Evolutionary conservation across 2,329 filamentous ascomycete genomes (phyloP), one percentile per base, ranked within the genome.

Genomic region (Zymoseptoria ardabiliae): DNA sequence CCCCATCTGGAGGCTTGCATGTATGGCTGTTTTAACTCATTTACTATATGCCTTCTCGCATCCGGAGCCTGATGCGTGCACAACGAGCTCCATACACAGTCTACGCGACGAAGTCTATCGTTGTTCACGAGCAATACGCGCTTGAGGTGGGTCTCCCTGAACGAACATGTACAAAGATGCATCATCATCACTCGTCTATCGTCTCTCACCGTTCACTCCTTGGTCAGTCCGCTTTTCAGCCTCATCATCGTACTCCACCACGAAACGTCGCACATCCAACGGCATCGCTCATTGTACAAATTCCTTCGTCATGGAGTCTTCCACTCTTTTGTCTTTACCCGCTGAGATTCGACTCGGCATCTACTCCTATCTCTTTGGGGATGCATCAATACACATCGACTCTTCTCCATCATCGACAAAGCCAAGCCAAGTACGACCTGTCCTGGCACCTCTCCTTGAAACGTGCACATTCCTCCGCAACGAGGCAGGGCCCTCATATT

Each of bases 401-500:
- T 50, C 58, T 8, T 59, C 54, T 50, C 21, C 45, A 20, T 19
- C 45, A 19, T 51, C 51, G 45, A 54, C 55, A 1, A 19, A 52
- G n/a, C 25, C 58, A 20, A 17, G 13, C 21, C 58, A 56, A 41
- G 13, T 3, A 8, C 48, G 54, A 21, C 20, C 11, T 19, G 19
- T 51, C 19, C 53, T 58, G 8, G 50, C 61, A 41, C 35, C 63
- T n/a, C 35, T 65, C 11, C 52, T 62, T 21, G 54, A 48, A 23
- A 61, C 60, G 17, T 65, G 60, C 48, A 57, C 50, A 7, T 50
- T 57, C 21, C 35, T 64, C 4, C 58, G 57, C 30, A 50, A 60
- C 30, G 63, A 65, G 54, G 60, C 62, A 2, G 23, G 41, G 5
- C 55, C 62, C n/a, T 17, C 53, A 20, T 65, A 64, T 53, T 65